Conservation (phyloP, 192 early-diverging fungal genomes). For the Chytriomyces sp. region DNA sequence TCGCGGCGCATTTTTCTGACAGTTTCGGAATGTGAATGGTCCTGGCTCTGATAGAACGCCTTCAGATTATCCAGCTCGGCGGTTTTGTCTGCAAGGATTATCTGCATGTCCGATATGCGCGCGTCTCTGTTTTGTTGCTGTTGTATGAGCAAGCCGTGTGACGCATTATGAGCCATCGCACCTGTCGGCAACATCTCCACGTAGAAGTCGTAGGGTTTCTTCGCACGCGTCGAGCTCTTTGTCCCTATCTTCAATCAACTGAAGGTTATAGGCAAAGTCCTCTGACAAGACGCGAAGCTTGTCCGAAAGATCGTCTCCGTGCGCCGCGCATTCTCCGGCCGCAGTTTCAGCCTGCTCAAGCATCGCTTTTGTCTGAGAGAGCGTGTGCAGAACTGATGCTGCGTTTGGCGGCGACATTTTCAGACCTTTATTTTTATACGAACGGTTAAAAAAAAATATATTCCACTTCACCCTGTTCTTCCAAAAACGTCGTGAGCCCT, state of each 20-base stretch:
- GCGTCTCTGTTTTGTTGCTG: slow-evolving; percentile 35
- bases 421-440: too few relatives aligned
- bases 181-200: slow-evolving; percentile 37
- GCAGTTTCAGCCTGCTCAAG: neutral
- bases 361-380: neutral
- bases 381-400: neutral
- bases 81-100: slow-evolving; percentile 34
- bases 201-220: slow-evolving; percentile 26
- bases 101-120: slow-evolving; percentile 41
- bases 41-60: slow-evolving; percentile 40
- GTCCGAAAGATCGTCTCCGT: slow-evolving; percentile 9
- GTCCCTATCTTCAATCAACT: slow-evolving; percentile 48
- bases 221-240: slow-evolving; percentile 45
- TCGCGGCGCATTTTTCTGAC: slow-evolving; percentile 39
- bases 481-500: neutral
- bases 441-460: neutral
- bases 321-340: neutral
- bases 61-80: slow-evolving; percentile 35
- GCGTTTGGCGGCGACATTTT: too few relatives aligned
- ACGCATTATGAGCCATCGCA: slow-evolving; percentile 1
- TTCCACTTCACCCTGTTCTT: neutral
- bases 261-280: slow-evolving; percentile 52
- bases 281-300: slow-evolving; percentile 27
- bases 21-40: slow-evolving; percentile 43
- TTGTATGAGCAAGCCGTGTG: neutral